Evolutionary conservation across 2,329 filamentous ascomycete species (phyloP), one percentile per base, ranked within the genome.

Genomic region (Simplicillium aogashimaense): DNA sequence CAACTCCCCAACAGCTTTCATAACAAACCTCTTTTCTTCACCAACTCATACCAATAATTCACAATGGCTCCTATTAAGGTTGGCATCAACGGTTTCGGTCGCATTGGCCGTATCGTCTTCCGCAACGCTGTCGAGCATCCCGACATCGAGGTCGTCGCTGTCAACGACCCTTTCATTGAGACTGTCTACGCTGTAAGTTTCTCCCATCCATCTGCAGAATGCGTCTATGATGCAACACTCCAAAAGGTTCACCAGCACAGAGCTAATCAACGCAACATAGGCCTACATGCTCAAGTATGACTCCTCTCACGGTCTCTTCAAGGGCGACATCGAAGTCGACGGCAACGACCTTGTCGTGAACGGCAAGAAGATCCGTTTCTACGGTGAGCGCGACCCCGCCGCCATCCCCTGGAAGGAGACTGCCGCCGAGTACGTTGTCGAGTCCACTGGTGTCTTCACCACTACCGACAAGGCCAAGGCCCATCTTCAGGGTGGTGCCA

Each of bases 231-330:
- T 9, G 20, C 20, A 25, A 6, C 20, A 6, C 20, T 25, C 20
- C 20, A 25, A 25, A 25, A 25, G 6, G 5, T 9, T 25, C 20
- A 25, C 9, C 20, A 5, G 20, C 9, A 9, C 20, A 25, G 20
- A 5, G 5, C 20, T 25, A 25, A 25, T 9, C 20, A 25, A 25
- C 9, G 5, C 9, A 5, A 29, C 43, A 18, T 49, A 95, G 88
- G 86, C 85, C 64, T 97, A 97, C 82, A 97, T 97, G 92, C 84
- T 98, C 74, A 94, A 94, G 78, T 97, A 97, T 69, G 92, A 98
- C 78, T 88, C 86, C 58, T 88, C 86, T 67, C 92, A 98, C 80
- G 92, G 92, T 57, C 65, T 78, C 65, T 98, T 97, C 85, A 94
- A 95, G 77, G 90, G 90, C 57, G 81, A 83, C 46, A 79, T 97